Evolutionary conservation across 257 asterid genomes (phyloP), one percentile per base, ranked within the genome.

Genomic region (Solanum appendiculatum): DNA sequence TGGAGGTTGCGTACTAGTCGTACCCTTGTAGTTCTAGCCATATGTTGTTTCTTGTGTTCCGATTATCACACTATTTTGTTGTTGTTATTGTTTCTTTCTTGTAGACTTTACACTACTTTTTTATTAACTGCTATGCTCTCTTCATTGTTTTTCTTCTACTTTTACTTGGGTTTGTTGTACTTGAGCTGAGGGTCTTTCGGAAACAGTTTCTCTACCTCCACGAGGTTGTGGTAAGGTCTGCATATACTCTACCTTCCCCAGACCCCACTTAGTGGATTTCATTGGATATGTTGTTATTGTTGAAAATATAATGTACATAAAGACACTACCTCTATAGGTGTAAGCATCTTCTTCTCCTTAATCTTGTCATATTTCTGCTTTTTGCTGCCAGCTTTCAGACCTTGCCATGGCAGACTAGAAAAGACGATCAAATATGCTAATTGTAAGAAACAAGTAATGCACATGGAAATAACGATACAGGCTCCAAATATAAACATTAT

Each of bases 341-440:
- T 95, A 90, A 92, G 94, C 98, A 95, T 97, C 94, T 95, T 97
- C 93, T 95, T 95, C 93, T 97, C 99, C 78, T 94, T 95, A 91
- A 97, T 97, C 90, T 91, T 94, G 91, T 94, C 98, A 85, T 94
- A 94, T 86, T 94, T 97, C 93, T 97, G 98, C 92, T 97, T 97
- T 90, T 95, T 97, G 33, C 98, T 90, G 84, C 97, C 99, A 86
- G 98, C 98, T 92, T 94, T 97, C 89, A 95, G 87, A 63, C 98
- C 99, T 85, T 94, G 98, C 99, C 99, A 97, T 44, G 98, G 99
- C 89, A 97, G 98, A 90, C 99, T 95, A 86, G 73, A 6, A 78
- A 51, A 39, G 84, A 51, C 72, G 87, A 66, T 63, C 27, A 89
- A 46, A 80, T 34, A 88, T 27, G 15, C 58, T 84, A 81, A 48